Percentiles rank a stretch among this genome's conserved stretches.
Evolutionary conservation across 805 yeast genomes (phyloP).

Genomic region (Kazachstania psychrophila): DNA sequence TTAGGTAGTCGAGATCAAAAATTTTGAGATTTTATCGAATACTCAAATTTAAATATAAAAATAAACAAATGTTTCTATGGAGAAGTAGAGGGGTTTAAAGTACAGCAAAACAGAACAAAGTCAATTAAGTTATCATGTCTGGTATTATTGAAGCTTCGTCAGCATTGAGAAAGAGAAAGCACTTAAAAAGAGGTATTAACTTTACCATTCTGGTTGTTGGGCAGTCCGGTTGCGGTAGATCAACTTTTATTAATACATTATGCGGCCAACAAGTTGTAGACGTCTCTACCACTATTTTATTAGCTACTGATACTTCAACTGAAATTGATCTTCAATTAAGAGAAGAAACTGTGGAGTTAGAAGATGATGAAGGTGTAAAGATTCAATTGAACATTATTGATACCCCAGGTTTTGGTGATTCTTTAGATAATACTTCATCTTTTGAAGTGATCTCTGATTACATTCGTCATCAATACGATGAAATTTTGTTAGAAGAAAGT

Average conservation of each 20-base stretch:
- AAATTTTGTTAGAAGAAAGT: constrained; percentile 69
- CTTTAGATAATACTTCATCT: constrained; percentile 56
- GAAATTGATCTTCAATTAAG: constrained; percentile 54
- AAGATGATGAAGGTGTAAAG: constrained; percentile 78
- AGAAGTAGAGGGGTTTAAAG: no score
- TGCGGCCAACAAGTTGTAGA: constrained; percentile 85
- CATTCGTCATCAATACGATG: constrained; percentile 75
- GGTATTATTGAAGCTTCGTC: constrained; percentile 43
- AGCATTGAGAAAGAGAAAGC: constrained; percentile 63
- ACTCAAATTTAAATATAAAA: no score
- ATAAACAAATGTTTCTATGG: no score
- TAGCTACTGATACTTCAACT: constrained; percentile 42
- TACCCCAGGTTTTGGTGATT: constrained; percentile 78
- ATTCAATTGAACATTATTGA: constrained; percentile 68
- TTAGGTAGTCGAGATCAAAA: no score
- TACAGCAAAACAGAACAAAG: background rate
- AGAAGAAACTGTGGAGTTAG: constrained; percentile 75
- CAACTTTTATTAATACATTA: constrained; percentile 84
- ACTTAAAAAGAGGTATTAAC: constrained; percentile 72
- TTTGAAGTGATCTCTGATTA: constrained; percentile 68
- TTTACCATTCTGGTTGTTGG: constrained; percentile 85
- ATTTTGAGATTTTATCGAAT: no score
- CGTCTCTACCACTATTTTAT: constrained; percentile 48
- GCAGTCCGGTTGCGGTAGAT: constrained; percentile 77
- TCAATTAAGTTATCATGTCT: constrained; percentile 30